phyloP scores from a whole-genome alignment of 75 land plant genomes.

The Selaginella tamariscina region DNA sequence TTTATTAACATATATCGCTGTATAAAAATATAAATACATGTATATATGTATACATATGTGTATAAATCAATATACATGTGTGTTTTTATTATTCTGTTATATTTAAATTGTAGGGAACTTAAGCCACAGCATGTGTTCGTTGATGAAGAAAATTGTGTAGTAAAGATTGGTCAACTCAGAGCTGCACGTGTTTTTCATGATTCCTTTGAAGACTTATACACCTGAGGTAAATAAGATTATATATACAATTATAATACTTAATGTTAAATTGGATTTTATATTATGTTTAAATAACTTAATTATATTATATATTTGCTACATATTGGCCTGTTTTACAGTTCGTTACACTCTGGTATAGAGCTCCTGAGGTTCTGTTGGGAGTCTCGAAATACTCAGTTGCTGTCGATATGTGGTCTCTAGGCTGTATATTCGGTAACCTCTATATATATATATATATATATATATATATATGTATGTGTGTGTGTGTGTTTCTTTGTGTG shows the following conservation, averaged over 20 bases:
- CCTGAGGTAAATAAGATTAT: background rate
- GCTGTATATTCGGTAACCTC: background rate
- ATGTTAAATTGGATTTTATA: background rate
- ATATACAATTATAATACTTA: background rate
- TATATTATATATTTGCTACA: no score
- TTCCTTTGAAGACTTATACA: background rate
- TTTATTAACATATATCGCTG: constrained; percentile 6
- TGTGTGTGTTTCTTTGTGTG: background rate
- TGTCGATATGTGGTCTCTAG: background rate
- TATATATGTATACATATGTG: no score
- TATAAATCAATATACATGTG: no score
- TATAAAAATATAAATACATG: no score
- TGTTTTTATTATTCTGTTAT: background rate
- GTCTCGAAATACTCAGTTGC: background rate
- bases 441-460: no score
- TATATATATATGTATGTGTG: background rate
- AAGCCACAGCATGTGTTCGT: background rate
- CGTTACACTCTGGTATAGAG: background rate
- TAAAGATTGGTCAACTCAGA: background rate
- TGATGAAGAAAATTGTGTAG: background rate
- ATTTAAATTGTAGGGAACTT: background rate
- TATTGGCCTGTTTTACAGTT: no score
- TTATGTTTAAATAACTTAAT: no score
- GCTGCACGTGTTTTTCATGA: background rate
- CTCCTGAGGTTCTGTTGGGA: background rate